Percentiles rank a stretch among this genome's conserved stretches.
These are phyloP conservation scores for Arthroderma sp. DNA, from an alignment of 2,329 filamentous ascomycete species.

Conservation along the genomic window DNA sequence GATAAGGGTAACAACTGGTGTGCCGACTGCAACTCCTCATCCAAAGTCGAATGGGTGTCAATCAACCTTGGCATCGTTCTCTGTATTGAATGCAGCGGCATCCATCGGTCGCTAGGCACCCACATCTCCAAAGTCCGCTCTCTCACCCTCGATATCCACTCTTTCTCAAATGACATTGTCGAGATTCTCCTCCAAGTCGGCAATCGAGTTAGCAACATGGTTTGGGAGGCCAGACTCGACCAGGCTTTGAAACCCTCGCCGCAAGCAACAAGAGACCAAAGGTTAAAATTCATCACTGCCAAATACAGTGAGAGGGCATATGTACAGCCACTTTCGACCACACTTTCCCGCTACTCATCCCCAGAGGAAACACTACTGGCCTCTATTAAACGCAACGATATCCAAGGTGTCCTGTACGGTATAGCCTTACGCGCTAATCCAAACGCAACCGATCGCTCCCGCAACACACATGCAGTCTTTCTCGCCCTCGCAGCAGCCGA, in stretches of 20 bases:
- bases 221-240: conserved; percentile 85
- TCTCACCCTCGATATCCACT: conserved; percentile 85
- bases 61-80: conserved; percentile 94
- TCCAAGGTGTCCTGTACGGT: conserved; percentile 83
- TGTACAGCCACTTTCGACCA: conserved; percentile 59
- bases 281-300: conserved; percentile 84
- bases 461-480: conserved; percentile 79
- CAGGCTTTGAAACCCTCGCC: conserved; percentile 57
- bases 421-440: conserved; percentile 76
- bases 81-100: conserved; percentile 96
- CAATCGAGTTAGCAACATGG: conserved; percentile 88
- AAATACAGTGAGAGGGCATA: conserved; percentile 83
- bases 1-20: conserved; percentile 91
- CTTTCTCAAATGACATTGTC: conserved; percentile 93
- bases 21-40: conserved; percentile 81
- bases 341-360: conserved; percentile 60
- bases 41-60: conserved; percentile 97
- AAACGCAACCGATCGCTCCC: conserved; percentile 71
- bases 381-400: conserved; percentile 91
- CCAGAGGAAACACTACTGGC: conserved; percentile 81
- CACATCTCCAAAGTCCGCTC: conserved; percentile 97
- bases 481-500: conserved; percentile 86
- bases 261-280: conserved; percentile 73
- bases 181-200: conserved; percentile 84
- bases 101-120: conserved; percentile 88